A percentile compares a stretch with the other conserved stretches of the same genome.
Evolutionary conservation across 192 early-diverging fungal species (phyloP).

Genomic region (Helicostylum pulchrum): DNA sequence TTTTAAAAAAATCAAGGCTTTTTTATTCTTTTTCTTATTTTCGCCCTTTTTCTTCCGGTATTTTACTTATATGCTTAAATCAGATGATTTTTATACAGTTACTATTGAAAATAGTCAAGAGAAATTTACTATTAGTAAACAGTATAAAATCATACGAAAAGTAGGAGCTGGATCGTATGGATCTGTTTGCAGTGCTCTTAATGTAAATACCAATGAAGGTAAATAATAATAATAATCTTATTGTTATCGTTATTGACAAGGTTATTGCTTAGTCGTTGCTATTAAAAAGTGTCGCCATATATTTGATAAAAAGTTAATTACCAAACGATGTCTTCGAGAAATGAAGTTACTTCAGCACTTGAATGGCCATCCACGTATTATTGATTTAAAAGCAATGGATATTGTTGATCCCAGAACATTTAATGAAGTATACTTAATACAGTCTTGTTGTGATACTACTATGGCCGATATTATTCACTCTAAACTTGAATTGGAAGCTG

Average conservation of each 20-base stretch:
- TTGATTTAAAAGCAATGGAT: conserved; percentile 61
- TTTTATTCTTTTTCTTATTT: too few species aligned
- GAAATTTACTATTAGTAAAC: conserved; percentile 37
- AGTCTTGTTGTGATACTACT: conserved; percentile 71
- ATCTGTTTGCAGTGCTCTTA: conserved; percentile 65
- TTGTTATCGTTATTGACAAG: conserved; percentile 3
- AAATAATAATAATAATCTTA: background rate
- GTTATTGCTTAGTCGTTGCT: conserved; percentile 67
- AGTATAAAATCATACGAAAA: conserved; percentile 75
- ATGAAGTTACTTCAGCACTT: conserved; percentile 91
- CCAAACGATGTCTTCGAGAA: conserved; percentile 87
- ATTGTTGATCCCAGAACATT: conserved; percentile 55
- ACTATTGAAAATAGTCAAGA: conserved; percentile 27
- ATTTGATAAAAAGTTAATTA: conserved; percentile 82
- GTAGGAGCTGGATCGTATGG: conserved; percentile 91
- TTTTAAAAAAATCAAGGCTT: background rate
- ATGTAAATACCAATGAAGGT: conserved; percentile 25
- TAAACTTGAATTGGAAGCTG: conserved; percentile 24
- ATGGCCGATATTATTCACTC: conserved; percentile 73
- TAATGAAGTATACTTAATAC: conserved; percentile 51
- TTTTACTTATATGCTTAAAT: conserved; percentile 6
- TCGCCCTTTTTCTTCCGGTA: too few species aligned
- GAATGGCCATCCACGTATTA: conserved; percentile 68
- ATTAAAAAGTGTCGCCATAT: conserved; percentile 89
- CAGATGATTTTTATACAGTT: conserved; percentile 24